Evolutionary conservation across 2,329 filamentous ascomycete genomes (phyloP), one percentile per base, ranked within the genome.

Genomic region (Coniochaeta prunicola): DNA sequence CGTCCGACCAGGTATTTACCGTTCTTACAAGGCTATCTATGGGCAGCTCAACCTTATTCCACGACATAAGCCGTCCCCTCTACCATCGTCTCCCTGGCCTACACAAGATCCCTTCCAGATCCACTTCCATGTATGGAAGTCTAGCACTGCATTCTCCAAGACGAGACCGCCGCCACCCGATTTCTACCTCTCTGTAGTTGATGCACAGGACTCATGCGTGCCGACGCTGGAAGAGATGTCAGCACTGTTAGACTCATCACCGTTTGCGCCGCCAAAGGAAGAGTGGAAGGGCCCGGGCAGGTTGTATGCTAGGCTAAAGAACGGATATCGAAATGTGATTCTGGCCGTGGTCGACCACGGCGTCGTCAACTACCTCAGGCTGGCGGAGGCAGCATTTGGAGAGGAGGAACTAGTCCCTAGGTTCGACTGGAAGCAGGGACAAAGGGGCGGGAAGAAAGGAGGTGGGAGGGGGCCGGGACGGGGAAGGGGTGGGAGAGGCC

Each of bases 341-440:
- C 71, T 99, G 26, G 94, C 92, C 0, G 83, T 97, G 2, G 92
- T 97, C 34, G 94, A 97, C 70, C 84, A 91, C 62, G 94, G 94
- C 0, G 81, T 97, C 24, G 88, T 92, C 53, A 97, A 93, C 71
- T 97, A 93, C 70, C 78, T 97, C 67, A 79, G 90, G 26, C 80
- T 97, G 60, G 85, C 83, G 1, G 92, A 97, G 76, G 86, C 86
- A 12, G 87, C 87, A 0, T 97, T 97, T 73, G 87, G 80, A 0
- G 82, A 85, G 62, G 91, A 96, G 72, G 84, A 76, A 70, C 68
- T 96, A 38, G 91, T 85, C 66, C 84, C 87, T 67, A 75, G 83
- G 57, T 80, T 81, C 64, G 76, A 79, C 69, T 67, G 60, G 61
- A 64, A 67, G 63, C 64, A 61, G 50, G 70, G 58, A 66, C 72